These are phyloP conservation scores for Phytophthora rubi DNA, from an alignment of 352 stramenopile genomes.

Conservation along the genomic window DNA sequence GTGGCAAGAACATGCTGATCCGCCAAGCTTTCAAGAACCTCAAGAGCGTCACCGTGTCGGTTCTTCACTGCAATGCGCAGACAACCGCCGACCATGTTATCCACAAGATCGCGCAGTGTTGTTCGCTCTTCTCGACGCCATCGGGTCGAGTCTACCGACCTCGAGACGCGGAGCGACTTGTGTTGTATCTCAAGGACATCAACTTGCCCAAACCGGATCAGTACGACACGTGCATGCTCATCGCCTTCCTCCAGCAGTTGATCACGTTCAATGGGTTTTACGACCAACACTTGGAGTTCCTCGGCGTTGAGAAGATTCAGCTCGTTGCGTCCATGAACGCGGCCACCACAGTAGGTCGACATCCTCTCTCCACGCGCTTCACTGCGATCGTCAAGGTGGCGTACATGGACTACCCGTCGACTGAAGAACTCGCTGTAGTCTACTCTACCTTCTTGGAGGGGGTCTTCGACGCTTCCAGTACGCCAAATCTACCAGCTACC, in stretches of 20 bases:
- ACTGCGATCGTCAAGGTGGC: constrained; percentile 94
- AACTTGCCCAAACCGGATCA: constrained; percentile 95
- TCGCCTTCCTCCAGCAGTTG: constrained; percentile 96
- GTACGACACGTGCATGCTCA: constrained; percentile 97
- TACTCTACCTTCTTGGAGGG: constrained; percentile 91
- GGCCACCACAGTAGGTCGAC: constrained; percentile 91
- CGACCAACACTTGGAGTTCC: constrained; percentile 94
- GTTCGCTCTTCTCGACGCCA: constrained; percentile 92
- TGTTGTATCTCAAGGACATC: constrained; percentile 97
- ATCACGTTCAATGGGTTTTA: constrained; percentile 97
- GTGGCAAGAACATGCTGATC: constrained; percentile 96
- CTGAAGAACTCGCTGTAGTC: constrained; percentile 88
- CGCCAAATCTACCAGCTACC: constrained; percentile 43
- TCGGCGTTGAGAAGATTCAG: constrained; percentile 93
- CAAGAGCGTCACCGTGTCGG: constrained; percentile 79
- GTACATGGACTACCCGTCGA: constrained; percentile 93
- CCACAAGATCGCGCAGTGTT: constrained; percentile 94
- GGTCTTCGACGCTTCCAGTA: constrained; percentile 59
- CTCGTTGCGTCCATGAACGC: constrained; percentile 96
- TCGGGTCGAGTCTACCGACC: constrained; percentile 93
- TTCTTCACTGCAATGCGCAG: constrained; percentile 95
- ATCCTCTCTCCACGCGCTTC: constrained; percentile 93
- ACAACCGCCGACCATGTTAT: constrained; percentile 95
- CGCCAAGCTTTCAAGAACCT: constrained; percentile 87
- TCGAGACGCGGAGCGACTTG: constrained; percentile 90